A percentile compares a stretch with the other conserved stretches of the same genome.
Conservation (phyloP, 768 basidiomycete species). For the Termitomyces sp. region DNA sequence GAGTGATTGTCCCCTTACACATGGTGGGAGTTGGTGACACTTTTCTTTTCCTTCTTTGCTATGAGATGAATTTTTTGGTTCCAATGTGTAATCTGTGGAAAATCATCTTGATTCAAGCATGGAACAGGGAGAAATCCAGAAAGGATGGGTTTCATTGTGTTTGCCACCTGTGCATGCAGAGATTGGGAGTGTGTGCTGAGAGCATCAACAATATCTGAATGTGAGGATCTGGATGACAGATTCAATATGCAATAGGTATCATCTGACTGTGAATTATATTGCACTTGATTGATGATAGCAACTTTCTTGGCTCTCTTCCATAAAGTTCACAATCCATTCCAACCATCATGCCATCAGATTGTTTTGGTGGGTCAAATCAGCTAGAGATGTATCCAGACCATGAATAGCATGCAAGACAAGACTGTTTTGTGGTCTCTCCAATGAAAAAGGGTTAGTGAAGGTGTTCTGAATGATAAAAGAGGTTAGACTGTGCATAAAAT, state of each 20-base stretch:
- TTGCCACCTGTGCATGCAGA: not conserved
- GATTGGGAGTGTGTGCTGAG: not conserved
- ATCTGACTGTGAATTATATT: not conserved
- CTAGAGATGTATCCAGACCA: not conserved
- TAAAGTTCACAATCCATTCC: not conserved
- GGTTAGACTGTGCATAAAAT: not conserved
- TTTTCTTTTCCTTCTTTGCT: not conserved
- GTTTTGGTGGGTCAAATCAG: not conserved
- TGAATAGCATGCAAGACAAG: not conserved
- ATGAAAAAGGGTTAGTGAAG: not conserved
- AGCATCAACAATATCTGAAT: not conserved
- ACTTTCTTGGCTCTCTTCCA: not conserved
- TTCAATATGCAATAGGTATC: not conserved
- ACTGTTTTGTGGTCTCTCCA: not conserved
- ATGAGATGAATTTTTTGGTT: not conserved
- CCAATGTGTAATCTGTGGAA: not conserved
- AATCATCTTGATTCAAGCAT: not conserved
- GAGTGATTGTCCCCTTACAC: no score
- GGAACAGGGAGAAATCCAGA: not conserved
- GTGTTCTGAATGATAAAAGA: not conserved
- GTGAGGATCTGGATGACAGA: not conserved
- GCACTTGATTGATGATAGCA: not conserved
- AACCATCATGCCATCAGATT: not conserved
- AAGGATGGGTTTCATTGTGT: not conserved
- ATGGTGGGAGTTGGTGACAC: not conserved